Evolutionary conservation across 2,329 filamentous ascomycete genomes (phyloP).

Genomic region (Aspergillus hiratsukae): DNA sequence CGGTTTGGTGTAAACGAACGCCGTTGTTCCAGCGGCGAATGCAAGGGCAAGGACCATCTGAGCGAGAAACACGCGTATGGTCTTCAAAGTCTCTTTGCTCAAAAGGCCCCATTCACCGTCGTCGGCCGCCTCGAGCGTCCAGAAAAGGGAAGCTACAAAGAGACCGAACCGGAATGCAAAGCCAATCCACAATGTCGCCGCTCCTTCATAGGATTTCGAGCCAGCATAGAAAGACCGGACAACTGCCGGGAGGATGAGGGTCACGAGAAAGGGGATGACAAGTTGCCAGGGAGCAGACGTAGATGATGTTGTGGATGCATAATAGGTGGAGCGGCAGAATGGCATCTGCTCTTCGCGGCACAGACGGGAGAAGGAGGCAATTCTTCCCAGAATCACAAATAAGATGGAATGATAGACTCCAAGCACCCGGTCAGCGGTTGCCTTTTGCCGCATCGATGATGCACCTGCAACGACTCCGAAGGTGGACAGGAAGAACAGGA

Average conservation of each 20-base stretch:
- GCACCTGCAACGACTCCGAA: constrained; percentile 75
- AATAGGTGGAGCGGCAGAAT: constrained; percentile 91
- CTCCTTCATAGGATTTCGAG: constrained; percentile 83
- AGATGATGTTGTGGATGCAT: constrained; percentile 83
- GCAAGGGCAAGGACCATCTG: constrained; percentile 76
- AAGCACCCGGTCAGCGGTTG: constrained; percentile 63
- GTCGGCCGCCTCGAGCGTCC: constrained; percentile 84
- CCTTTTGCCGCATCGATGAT: constrained; percentile 69
- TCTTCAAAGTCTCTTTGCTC: constrained; percentile 62
- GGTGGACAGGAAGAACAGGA: constrained; percentile 84
- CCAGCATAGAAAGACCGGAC: constrained; percentile 76
- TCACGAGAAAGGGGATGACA: constrained; percentile 69
- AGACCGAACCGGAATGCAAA: constrained; percentile 73
- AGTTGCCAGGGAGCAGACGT: constrained; percentile 92
- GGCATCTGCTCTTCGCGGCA: constrained; percentile 99
- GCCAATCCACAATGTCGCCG: constrained; percentile 79
- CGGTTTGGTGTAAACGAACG: constrained; percentile 80
- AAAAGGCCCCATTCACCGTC: constrained; percentile 72
- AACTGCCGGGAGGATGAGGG: constrained; percentile 68
- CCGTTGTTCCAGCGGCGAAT: constrained; percentile 76
- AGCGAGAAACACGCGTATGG: constrained; percentile 69
- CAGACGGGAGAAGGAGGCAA: constrained; percentile 83
- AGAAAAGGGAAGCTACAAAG: constrained; percentile 73
- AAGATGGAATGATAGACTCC: constrained; percentile 80
- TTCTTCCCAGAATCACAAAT: constrained; percentile 72